phyloP scores from a whole-genome alignment of 2,329 filamentous ascomycete species.

The Colletotrichum eleusines region DNA sequence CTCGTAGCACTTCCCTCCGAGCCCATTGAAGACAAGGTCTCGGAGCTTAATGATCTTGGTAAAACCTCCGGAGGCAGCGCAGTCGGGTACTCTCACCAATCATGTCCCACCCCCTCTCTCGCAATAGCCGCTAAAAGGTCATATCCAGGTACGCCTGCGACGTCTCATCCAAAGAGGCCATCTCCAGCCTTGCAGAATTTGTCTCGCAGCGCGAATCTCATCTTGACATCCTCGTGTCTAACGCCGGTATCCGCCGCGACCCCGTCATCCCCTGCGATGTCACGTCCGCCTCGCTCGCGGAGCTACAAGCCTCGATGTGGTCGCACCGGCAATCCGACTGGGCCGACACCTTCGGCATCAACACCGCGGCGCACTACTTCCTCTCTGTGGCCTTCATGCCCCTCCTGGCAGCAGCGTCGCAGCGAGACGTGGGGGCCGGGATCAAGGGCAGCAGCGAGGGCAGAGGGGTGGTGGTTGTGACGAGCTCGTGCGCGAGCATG shows the following conservation, averaged over 20 bases:
- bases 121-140: neutral
- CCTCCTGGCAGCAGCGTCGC: constrained; percentile 56
- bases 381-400: constrained; percentile 60
- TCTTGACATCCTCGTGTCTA: constrained; percentile 8
- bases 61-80: neutral
- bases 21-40: neutral
- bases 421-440: constrained; percentile 49
- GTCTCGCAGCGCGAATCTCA: neutral
- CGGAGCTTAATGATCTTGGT: constrained; percentile 5
- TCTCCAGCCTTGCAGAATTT: neutral
- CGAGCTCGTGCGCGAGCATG: constrained; percentile 65
- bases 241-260: constrained; percentile 18
- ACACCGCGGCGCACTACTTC: constrained; percentile 64
- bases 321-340: constrained; percentile 57
- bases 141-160: neutral
- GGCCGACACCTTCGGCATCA: constrained; percentile 60
- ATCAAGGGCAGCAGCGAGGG: constrained; percentile 48
- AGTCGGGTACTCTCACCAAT: neutral
- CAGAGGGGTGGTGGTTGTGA: constrained; percentile 60
- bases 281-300: constrained; percentile 54
- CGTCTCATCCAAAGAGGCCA: neutral
- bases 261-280: constrained; percentile 58
- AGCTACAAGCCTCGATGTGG: constrained; percentile 61
- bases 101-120: neutral
- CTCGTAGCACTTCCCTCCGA: neutral